Percentiles rank a stretch among this genome's conserved stretches.
phyloP scores from a whole-genome alignment of 2,329 filamentous ascomycete species.

The Dissoconium aciculare region DNA sequence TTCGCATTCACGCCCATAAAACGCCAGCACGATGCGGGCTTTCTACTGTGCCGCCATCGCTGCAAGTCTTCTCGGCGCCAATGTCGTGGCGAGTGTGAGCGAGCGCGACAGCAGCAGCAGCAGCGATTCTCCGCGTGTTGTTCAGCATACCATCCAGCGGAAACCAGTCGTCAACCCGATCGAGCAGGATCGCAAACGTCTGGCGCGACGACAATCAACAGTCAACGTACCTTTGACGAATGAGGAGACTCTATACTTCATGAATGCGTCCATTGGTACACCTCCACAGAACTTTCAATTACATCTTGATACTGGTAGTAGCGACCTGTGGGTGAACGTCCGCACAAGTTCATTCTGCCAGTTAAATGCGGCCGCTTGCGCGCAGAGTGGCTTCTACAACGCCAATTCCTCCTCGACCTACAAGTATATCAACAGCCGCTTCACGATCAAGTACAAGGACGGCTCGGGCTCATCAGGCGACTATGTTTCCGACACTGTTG shows the following conservation, averaged over 20 bases:
- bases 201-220: conserved; percentile 27
- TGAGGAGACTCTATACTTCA: conserved; percentile 45
- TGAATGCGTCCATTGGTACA: conserved; percentile 43
- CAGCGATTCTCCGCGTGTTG: conserved; percentile 35
- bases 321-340: conserved; percentile 53
- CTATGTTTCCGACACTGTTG: conserved; percentile 62
- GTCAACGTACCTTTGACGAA: conserved; percentile 39
- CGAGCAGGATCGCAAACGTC: conserved; percentile 32
- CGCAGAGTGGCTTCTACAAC: conserved; percentile 49
- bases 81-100: conserved; percentile 17
- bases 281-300: conserved; percentile 40
- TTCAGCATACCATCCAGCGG: conserved; percentile 38
- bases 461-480: conserved; percentile 63
- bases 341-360: conserved; percentile 46
- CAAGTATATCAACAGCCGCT: conserved; percentile 54
- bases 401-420: conserved; percentile 64
- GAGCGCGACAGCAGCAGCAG: conserved; percentile 9
- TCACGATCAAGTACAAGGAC: conserved; percentile 82
- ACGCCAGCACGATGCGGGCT: conserved; percentile 15
- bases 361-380: conserved; percentile 35
- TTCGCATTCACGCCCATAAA: too few species aligned
- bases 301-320: conserved; percentile 48
- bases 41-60: conserved; percentile 16
- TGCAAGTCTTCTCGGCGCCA: conserved; percentile 13
- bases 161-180: conserved; percentile 32